Evolutionary conservation across 306 rosid species (phyloP), one percentile per base, ranked within the genome.

Genomic region (Cucurbita ficifolia): DNA sequence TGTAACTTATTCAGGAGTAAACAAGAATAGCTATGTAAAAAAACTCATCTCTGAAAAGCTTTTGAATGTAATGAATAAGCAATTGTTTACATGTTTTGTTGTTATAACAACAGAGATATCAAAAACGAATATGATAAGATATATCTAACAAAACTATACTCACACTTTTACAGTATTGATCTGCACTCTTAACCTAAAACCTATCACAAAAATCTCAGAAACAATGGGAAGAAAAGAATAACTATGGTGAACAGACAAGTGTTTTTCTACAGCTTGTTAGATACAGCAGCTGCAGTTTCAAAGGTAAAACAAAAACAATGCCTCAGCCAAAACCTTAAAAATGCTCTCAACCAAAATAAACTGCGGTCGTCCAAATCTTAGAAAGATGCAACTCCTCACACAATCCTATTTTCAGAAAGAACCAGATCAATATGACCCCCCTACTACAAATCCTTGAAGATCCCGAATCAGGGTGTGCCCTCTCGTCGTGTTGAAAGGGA

Each of bases 381-480:
- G 22, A 67, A 21, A 50, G 74, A 82, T 72, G 86, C 74, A 77
- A 73, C 82, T 82, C 73, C 91, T 78, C 81, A 61, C 64, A 72
- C 78, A 48, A 75, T 78, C 75, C 81, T 59, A 82, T 83, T 85
- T 86, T 78, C 71, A 80, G 83, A 73, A 67, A 70, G 75, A 86
- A 86, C 69, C 81, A 55, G 85, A 76, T 77, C 81, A 83, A 78
- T 76, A 78, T 80, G 73, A 24, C 6, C 40, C 40, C 73, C 40
- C 72, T 67, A 67, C 54, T 45, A 63, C 51, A 63, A 67, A 67
- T 77, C 83, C 76, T 86, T 65, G 81, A 70, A 83, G 75, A 79
- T 83, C 82, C 84, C 72, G 70, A 83, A 83, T 67, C 54, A 67
- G 75, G 87, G 78, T 80, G 51, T 79, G 89, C 87, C 92, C 87